Evolutionary conservation across 495 filamentous ascomycete genomes (phyloP), one percentile per base, ranked within the genome.

Genomic region (Hypoxylon trugodes): DNA sequence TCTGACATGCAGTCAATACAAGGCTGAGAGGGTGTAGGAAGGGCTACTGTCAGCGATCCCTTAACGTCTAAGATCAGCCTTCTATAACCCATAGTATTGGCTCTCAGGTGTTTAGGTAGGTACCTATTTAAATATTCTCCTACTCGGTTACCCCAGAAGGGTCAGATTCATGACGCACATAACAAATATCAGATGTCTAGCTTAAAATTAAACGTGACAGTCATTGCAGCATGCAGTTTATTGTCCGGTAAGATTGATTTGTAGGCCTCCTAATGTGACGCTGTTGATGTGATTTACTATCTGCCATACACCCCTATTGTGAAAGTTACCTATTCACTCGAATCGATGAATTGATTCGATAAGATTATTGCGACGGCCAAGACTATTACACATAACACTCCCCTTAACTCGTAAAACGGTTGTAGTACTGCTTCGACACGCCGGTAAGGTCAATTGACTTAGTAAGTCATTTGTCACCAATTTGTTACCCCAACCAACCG

Each of bases 1-100:
- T 68, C 59, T 68, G 54, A 68, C 65, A 58, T 68, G 65, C 65
- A 60, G 59, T 41, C 43, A 49, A 67, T 67, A 62, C 43, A 67
- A 61, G 57, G 64, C 64, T 61, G 57, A 53, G 43, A 19, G 50
- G 59, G 62, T 66, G 49, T 59, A 60, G 24, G 37, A 36, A 40
- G 18, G 45, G 41, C 48, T 60, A 50, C 38, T 16, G 62, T 66
- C 49, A 66, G 62, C 62, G 26, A 21, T 30, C 22, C 41, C 15
- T 42, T 41, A 45, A n/a, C 33, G 7, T 38, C 32, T 16, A 19
- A 47, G 30, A 24, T 46, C 40, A 55, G 38, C 30, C 30, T 19
- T 56, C 37, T 15, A 26, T 37, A 37, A 26, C 22, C 33, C 45
- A 48, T 12, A 21, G 22, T 15, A 3, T 8, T n/a, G n/a, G n/a